Evolutionary conservation across 1,139 yeast species (phyloP), one percentile per base, ranked within the genome.

Genomic region (Yamadazyma dendronema): DNA sequence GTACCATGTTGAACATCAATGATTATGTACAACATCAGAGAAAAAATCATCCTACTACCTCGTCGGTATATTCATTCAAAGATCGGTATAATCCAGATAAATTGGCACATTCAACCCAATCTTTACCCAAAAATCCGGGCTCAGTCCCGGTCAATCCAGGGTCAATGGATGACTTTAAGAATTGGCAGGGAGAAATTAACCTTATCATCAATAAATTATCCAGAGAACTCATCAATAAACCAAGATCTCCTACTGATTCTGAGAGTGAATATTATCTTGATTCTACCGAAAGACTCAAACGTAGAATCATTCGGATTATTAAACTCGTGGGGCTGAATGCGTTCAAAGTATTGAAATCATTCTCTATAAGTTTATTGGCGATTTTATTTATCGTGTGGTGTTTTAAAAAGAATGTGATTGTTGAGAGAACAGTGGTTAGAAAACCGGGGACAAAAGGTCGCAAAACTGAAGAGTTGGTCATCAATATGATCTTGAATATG

Each of bases 121-220:
- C 48, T 3, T 35, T 46, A 12, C 46, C 51, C 10, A 38, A 43
- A 4, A 36, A 38, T 33, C 36, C 38, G 9, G 25, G 22, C 1
- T 12, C n/a, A 3, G 28, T 30, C 25, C 30, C 33, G 15, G 21
- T 37, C 16, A 30, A 35, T 19, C 38, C 43, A 5, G 32, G 43
- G 13, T 42, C 50, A 7, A 40, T 61, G 39, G 72, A 65, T 31
- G 76, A 71, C 31, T 66, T 71, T 43, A 63, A 61, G 39, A 58
- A 54, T 16, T 71, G 77, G 77, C 77, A 71, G 48, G 62, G 65
- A 11, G 75, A 71, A 40, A 68, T 71, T 26, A 71, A 70, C 43
- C 47, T 59, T 35, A 61, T 70, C 26, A 63, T 71, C 36, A 65
- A 62, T 38, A 65, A 61, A 44, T 60, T 71, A 34, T 59, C 72